These are phyloP conservation scores for Powellomyces hirtus DNA, from an alignment of 192 early-diverging fungal species.

Conservation along the genomic window DNA sequence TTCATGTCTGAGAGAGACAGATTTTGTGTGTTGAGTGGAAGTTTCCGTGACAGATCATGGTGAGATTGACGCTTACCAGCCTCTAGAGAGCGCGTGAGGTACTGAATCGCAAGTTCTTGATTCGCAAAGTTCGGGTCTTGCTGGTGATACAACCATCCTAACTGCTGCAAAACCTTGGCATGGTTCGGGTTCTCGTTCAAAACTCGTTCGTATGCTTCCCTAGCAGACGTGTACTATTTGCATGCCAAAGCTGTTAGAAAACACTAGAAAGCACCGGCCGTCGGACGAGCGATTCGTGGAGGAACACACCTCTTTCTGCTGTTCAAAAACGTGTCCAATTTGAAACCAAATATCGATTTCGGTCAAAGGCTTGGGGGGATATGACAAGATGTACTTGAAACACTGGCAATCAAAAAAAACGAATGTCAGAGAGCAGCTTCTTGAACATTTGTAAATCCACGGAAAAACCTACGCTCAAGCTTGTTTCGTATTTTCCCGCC, in stretches of 20 bases:
- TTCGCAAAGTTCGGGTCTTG: slow-evolving; percentile 78
- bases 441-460: background rate
- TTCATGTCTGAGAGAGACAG: slow-evolving; percentile 77
- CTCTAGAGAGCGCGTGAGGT: slow-evolving; percentile 81
- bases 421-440: background rate
- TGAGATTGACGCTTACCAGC: slow-evolving; percentile 38
- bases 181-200: slow-evolving; percentile 86
- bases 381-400: slow-evolving; percentile 84
- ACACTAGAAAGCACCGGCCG: background rate
- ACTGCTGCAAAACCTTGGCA: slow-evolving; percentile 92
- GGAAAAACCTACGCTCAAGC: slow-evolving; percentile 54
- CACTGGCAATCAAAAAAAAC: slow-evolving; percentile 48
- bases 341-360: slow-evolving; percentile 98
- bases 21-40: too few species aligned
- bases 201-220: slow-evolving; percentile 91
- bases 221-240: slow-evolving; percentile 56
- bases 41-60: too few species aligned
- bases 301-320: slow-evolving; percentile 74
- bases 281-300: background rate
- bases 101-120: slow-evolving; percentile 78
- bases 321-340: slow-evolving; percentile 95
- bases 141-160: slow-evolving; percentile 96
- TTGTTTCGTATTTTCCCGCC: slow-evolving; percentile 71
- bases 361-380: slow-evolving; percentile 90
- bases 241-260: background rate